These are phyloP conservation scores for Chlamydomonas incerta DNA, from an alignment of 139 green algal species.

Conservation along the genomic window DNA sequence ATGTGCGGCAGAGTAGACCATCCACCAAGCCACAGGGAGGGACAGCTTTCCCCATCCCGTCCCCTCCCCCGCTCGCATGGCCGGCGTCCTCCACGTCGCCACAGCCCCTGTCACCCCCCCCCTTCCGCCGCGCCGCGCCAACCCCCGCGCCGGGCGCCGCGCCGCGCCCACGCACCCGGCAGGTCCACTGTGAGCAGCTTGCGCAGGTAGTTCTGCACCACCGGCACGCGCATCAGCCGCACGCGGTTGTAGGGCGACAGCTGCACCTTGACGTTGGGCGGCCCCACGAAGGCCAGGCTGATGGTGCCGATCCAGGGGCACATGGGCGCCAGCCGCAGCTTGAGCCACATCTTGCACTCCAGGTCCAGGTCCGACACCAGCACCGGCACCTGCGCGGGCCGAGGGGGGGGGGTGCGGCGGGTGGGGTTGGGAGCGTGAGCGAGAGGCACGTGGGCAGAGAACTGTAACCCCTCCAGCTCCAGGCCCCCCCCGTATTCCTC, in stretches of 20 bases:
- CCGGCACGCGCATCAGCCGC: constrained; percentile 91
- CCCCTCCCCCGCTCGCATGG: no score
- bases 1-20: no score
- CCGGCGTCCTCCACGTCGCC: no score
- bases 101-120: no score
- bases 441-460: no score
- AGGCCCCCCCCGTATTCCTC: no score
- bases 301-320: constrained; percentile 93
- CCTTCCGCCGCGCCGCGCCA: no score
- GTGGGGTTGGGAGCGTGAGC: no score
- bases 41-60: no score
- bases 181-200: constrained; percentile 94
- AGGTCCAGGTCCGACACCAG: constrained; percentile 95
- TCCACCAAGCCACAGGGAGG: no score
- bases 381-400: constrained; percentile 83
- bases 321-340: constrained; percentile 93
- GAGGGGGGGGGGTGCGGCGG: neutral
- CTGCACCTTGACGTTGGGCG: constrained; percentile 92
- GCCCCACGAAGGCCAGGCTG: constrained; percentile 90
- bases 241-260: constrained; percentile 94
- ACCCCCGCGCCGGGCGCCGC: no score
- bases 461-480: no score
- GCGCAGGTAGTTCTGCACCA: constrained; percentile 91
- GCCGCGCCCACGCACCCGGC: constrained; percentile 53
- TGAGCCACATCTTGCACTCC: constrained; percentile 94